These are phyloP conservation scores for Moniliella sp. DNA, from an alignment of 1,284 basidiomycete genomes.

Conservation along the genomic window DNA sequence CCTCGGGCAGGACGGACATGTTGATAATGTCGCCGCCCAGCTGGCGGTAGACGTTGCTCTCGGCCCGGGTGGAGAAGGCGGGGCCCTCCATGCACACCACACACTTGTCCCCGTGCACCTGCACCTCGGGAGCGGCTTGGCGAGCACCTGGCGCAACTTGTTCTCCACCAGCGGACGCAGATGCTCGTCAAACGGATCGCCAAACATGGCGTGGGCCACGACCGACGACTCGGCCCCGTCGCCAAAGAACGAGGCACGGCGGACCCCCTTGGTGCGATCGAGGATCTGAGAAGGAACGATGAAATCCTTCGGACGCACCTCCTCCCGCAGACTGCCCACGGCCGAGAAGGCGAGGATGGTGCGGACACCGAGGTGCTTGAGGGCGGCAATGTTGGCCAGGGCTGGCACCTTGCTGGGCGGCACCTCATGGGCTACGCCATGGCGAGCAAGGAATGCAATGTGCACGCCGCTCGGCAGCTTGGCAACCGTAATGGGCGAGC, in stretches of 20 bases:
- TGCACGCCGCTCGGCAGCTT: slow-evolving; percentile 51
- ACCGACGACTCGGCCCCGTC: slow-evolving; percentile 42
- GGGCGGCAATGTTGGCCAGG: slow-evolving; percentile 77
- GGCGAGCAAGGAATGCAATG: slow-evolving; percentile 76
- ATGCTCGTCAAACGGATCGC: slow-evolving; percentile 41
- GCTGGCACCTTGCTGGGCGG: slow-evolving; percentile 39
- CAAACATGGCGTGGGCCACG: slow-evolving; percentile 81
- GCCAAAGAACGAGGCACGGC: slow-evolving; percentile 68
- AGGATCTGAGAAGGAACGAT: slow-evolving; percentile 78
- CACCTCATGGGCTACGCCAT: slow-evolving; percentile 52
- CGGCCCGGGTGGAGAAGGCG: slow-evolving; percentile 74
- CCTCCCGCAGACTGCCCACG: slow-evolving; percentile 83
- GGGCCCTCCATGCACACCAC: slow-evolving; percentile 95
- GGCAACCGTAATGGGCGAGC: slow-evolving; percentile 71
- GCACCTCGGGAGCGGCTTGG: slow-evolving; percentile 9
- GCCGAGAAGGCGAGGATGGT: slow-evolving; percentile 82
- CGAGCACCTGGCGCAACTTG: slow-evolving; percentile 9
- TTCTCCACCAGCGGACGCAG: slow-evolving; percentile 17
- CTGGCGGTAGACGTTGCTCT: slow-evolving; percentile 74
- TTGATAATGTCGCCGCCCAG: slow-evolving; percentile 48
- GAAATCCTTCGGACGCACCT: slow-evolving; percentile 57
- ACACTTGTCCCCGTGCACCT: slow-evolving; percentile 51
- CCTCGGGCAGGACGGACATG: slow-evolving; percentile 81
- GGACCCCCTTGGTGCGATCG: slow-evolving; percentile 78
- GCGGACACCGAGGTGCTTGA: slow-evolving; percentile 73